Conservation (phyloP, 2,329 filamentous ascomycete genomes). For the Pseudogymnoascus sp. region DNA sequence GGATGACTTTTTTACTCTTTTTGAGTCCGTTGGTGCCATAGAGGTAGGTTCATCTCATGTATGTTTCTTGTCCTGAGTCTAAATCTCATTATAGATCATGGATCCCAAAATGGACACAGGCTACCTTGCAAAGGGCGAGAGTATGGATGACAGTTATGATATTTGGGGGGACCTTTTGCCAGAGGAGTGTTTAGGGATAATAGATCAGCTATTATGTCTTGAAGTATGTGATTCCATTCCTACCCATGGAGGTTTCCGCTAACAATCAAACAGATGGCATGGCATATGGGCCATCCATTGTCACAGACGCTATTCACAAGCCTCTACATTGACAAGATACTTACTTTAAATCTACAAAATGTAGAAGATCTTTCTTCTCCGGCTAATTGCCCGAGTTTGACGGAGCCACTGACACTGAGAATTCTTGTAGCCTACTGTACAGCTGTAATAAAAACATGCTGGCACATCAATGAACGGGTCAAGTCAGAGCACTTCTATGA, state of each 20-base stretch:
- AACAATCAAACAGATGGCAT: constrained; percentile 63
- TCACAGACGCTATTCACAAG: constrained; percentile 93
- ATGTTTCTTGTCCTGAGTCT: neutral
- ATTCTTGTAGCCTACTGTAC: constrained; percentile 81
- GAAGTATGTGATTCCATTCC: constrained; percentile 48
- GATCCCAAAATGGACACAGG: constrained; percentile 99
- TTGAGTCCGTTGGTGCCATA: constrained; percentile 83
- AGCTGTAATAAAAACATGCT: constrained; percentile 73
- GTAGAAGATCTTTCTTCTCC: constrained; percentile 42
- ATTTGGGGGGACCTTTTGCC: constrained; percentile 58
- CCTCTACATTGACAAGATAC: constrained; percentile 75
- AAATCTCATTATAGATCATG: constrained; percentile 64
- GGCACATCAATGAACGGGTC: constrained; percentile 68
- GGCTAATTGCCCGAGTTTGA: constrained; percentile 15
- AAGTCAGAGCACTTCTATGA: constrained; percentile 85
- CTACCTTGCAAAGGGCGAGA: constrained; percentile 66
- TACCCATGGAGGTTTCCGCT: constrained; percentile 3
- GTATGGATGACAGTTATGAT: constrained; percentile 78
- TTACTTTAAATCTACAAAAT: constrained; percentile 58
- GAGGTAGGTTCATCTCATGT: constrained; percentile 42
- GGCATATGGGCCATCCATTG: constrained; percentile 92
- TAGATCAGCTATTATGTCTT: constrained; percentile 83
- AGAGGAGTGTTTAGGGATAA: constrained; percentile 80
- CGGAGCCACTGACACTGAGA: constrained; percentile 43
- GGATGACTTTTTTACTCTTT: constrained; percentile 88